Evolutionary conservation across 1,139 yeast species (phyloP).

Genomic region (Saccharomycopsis phalli): DNA sequence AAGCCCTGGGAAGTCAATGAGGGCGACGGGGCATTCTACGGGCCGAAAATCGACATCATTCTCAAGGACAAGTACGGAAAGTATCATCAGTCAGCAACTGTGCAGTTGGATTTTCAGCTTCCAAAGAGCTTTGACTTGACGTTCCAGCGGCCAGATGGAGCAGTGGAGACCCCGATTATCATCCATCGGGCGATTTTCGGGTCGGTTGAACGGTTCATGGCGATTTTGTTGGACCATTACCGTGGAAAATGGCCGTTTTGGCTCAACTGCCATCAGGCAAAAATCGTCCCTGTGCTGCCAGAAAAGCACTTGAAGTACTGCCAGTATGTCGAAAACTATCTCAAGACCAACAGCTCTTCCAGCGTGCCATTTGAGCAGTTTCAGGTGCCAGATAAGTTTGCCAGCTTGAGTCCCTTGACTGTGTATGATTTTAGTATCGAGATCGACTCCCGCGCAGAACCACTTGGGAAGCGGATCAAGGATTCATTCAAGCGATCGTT

Average conservation of each 20-base stretch:
- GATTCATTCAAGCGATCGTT: slow-evolving; percentile 73
- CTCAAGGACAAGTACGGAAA: slow-evolving; percentile 77
- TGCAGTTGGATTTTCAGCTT: slow-evolving; percentile 90
- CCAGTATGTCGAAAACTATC: slow-evolving; percentile 34
- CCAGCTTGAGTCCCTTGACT: slow-evolving; percentile 42
- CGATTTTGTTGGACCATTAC: slow-evolving; percentile 82
- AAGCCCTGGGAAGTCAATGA: slow-evolving; percentile 66
- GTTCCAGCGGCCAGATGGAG: slow-evolving; percentile 30
- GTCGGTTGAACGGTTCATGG: slow-evolving; percentile 85
- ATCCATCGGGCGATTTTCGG: slow-evolving; percentile 95
- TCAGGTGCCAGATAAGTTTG: slow-evolving; percentile 22
- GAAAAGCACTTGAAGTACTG: slow-evolving; percentile 49
- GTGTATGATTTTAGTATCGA: slow-evolving; percentile 60
- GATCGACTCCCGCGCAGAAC: slow-evolving; percentile 62
- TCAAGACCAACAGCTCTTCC: slow-evolving; percentile 29
- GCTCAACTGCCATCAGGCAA: slow-evolving; percentile 92
- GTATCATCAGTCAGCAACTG: slow-evolving; percentile 90
- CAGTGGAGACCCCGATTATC: slow-evolving; percentile 63
- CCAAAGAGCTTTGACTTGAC: slow-evolving; percentile 76
- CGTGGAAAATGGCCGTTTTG: slow-evolving; percentile 98
- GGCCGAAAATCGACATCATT: slow-evolving; percentile 88
- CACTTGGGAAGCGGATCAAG: slow-evolving; percentile 72
- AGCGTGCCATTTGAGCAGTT: slow-evolving; percentile 31
- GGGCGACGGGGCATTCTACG: slow-evolving; percentile 98
- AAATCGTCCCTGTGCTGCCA: slow-evolving; percentile 68